These are phyloP conservation scores for Pestalotiopsis sp. DNA, from an alignment of 2,329 filamentous ascomycete genomes.

Conservation along the genomic window DNA sequence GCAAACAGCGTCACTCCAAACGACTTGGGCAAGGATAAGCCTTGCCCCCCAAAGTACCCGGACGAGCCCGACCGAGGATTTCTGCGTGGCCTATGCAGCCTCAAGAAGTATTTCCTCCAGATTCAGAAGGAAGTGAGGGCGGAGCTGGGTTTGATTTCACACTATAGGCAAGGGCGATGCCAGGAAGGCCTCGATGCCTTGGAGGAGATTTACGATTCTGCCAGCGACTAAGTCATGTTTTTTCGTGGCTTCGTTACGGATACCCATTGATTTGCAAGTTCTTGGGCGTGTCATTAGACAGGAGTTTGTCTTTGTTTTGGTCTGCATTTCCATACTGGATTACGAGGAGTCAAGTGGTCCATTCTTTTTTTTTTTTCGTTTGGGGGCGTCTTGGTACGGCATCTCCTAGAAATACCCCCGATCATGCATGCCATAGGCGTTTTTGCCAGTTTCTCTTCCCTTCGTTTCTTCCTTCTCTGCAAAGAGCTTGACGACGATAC, in stretches of 20 bases:
- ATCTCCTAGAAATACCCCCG: slow-evolving; percentile 6
- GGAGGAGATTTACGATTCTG: slow-evolving; percentile 7
- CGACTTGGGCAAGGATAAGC: slow-evolving; percentile 62
- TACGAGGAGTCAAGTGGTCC: slow-evolving; percentile 1
- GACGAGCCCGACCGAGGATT: slow-evolving; percentile 86
- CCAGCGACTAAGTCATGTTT: slow-evolving; percentile 6
- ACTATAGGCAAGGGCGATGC: slow-evolving; percentile 7
- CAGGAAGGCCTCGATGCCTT: not conserved
- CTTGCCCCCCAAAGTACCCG: slow-evolving; percentile 81
- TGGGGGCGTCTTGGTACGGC: slow-evolving; percentile 3
- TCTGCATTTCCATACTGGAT: slow-evolving; percentile 7
- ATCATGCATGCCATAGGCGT: slow-evolving; percentile 3
- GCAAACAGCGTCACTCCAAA: slow-evolving; percentile 94
- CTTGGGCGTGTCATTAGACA: not conserved
- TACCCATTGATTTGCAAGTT: not conserved
- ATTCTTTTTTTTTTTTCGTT: not conserved
- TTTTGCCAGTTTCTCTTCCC: not conserved
- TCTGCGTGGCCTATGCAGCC: slow-evolving; percentile 76
- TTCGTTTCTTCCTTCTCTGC: not conserved
- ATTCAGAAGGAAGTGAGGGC: slow-evolving; percentile 77
- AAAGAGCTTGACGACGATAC: slow-evolving; percentile 1
- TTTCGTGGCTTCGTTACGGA: not conserved
- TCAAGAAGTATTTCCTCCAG: slow-evolving; percentile 81
- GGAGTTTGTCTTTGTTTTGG: not conserved
- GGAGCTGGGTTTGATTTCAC: slow-evolving; percentile 46